Evolutionary conservation across 345 rosid species (phyloP).

Genomic region (Schrenkiella parvula): DNA sequence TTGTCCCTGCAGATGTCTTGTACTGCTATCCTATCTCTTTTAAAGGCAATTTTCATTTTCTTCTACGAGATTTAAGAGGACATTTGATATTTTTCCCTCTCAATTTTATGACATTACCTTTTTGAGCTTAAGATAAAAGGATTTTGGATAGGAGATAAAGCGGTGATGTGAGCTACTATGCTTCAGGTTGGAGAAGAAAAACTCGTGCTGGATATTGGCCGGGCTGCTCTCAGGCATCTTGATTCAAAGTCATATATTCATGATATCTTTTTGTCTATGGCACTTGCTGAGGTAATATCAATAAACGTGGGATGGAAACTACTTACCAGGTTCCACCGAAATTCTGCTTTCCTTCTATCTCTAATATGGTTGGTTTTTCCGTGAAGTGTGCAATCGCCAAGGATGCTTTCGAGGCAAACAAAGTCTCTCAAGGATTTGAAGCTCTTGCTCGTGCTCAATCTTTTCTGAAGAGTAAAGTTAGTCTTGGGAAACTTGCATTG

Average conservation of each 20-base stretch:
- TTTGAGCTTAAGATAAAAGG: not conserved
- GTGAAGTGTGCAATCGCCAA: constrained; percentile 96
- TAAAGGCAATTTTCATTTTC: not conserved
- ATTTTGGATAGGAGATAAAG: constrained; percentile 18
- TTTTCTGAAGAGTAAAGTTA: constrained; percentile 76
- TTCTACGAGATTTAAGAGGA: not conserved
- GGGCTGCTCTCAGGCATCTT: constrained; percentile 66
- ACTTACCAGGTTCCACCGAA: constrained; percentile 32
- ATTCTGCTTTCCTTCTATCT: constrained; percentile 54
- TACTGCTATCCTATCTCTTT: not conserved
- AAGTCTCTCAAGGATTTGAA: constrained; percentile 88
- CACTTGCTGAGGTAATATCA: constrained; percentile 86
- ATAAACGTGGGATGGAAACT: constrained; percentile 28
- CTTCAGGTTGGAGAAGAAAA: constrained; percentile 86
- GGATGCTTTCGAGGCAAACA: constrained; percentile 76
- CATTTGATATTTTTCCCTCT: not conserved
- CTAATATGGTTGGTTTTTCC: constrained; percentile 63
- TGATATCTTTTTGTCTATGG: constrained; percentile 86
- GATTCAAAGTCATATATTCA: constrained; percentile 81
- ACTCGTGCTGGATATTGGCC: constrained; percentile 73
- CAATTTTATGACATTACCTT: constrained; percentile 2
- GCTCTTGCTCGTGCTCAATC: constrained; percentile 95
- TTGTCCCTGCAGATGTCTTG: not conserved
- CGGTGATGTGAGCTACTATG: constrained; percentile 26
- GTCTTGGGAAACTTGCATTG: constrained; percentile 71